A percentile compares a stretch with the other conserved stretches of the same genome.
Conservation (phyloP, 495 filamentous ascomycete genomes). For the Aspergillus nidulans region DNA sequence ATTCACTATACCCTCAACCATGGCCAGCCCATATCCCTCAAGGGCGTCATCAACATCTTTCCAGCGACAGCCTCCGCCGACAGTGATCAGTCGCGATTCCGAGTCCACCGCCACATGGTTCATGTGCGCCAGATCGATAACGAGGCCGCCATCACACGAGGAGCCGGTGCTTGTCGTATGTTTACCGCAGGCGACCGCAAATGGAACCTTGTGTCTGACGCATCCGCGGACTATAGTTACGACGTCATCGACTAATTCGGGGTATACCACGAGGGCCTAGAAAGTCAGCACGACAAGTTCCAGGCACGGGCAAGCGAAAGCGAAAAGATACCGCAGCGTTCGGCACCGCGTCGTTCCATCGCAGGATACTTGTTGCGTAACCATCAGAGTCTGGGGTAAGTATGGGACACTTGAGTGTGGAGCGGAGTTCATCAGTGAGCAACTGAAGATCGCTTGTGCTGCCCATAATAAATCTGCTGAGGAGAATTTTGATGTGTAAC, state of each 20-base stretch:
- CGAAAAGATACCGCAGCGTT: not conserved
- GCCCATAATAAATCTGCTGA: not conserved
- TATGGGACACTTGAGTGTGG: not conserved
- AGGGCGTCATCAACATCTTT: slow-evolving; percentile 46
- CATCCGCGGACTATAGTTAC: not conserved
- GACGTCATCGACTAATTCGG: not conserved
- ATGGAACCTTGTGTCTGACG: slow-evolving; percentile 9
- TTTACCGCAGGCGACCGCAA: slow-evolving; percentile 18
- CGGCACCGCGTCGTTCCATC: not conserved
- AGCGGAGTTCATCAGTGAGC: not conserved
- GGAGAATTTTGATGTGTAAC: not conserved
- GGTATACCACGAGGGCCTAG: not conserved
- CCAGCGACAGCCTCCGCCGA: slow-evolving; percentile 48
- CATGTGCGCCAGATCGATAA: slow-evolving; percentile 48
- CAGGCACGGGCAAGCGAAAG: too few relatives aligned
- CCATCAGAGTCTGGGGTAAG: not conserved
- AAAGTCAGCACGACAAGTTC: not conserved
- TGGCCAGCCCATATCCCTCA: slow-evolving; percentile 39
- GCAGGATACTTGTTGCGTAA: not conserved
- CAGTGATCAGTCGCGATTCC: slow-evolving; percentile 33
- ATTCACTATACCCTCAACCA: slow-evolving; percentile 49
- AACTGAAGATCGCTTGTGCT: not conserved
- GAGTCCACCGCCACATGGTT: slow-evolving; percentile 37
- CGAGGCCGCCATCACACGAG: slow-evolving; percentile 31
- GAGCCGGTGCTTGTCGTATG: slow-evolving; percentile 16